phyloP scores from a whole-genome alignment of 2,329 filamentous ascomycete species.

The Magnaporthiopsis rhizophila region DNA sequence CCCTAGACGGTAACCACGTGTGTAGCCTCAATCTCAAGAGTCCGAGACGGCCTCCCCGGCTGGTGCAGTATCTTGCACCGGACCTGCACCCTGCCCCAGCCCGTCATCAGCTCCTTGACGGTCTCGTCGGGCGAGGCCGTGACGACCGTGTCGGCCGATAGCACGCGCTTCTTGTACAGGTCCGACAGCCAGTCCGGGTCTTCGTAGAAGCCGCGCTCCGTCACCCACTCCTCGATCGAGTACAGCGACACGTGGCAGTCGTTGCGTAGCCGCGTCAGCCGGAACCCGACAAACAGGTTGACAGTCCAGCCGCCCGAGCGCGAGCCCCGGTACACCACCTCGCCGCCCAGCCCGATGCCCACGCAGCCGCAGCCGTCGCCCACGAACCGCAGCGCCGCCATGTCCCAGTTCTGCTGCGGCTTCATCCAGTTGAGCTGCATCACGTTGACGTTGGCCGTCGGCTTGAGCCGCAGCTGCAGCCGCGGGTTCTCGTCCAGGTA shows the following conservation, averaged over 20 bases:
- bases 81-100: neutral
- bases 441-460: neutral
- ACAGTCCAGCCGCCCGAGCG: neutral
- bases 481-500: neutral
- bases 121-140: neutral
- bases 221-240: neutral
- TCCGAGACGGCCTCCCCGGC: neutral
- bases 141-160: neutral
- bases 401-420: neutral
- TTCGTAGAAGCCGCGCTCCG: neutral
- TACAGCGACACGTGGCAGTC: neutral
- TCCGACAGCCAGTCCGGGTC: neutral
- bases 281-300: constrained; percentile 10
- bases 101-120: neutral
- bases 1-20: neutral
- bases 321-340: neutral
- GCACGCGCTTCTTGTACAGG: neutral
- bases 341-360: neutral
- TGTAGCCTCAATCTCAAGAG: neutral
- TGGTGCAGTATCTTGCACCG: neutral
- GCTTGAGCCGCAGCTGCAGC: neutral
- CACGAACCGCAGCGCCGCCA: neutral
- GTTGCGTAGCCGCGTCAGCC: constrained; percentile 9
- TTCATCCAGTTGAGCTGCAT: neutral
- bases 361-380: neutral